Evolutionary conservation across 129 eudicot genomes (phyloP).

Genomic region (Ambrosia artemisiifolia): DNA sequence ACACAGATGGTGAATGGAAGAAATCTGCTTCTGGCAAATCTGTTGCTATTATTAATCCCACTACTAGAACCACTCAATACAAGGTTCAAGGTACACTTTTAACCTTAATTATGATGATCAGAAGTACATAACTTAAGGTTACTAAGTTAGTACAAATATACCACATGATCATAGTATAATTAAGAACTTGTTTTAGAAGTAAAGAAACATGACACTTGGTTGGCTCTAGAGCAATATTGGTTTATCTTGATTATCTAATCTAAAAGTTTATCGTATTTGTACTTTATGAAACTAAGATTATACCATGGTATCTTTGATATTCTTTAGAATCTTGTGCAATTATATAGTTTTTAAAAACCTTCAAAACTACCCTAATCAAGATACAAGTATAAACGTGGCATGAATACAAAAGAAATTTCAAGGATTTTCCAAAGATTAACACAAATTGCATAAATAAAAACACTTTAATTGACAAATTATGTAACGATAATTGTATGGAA

Average conservation of each 20-base stretch:
- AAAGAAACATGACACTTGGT: slow-evolving; percentile 19
- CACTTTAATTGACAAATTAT: no score
- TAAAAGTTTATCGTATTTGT: not conserved
- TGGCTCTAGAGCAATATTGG: slow-evolving; percentile 20
- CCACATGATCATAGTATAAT: not conserved
- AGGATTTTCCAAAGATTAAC: not conserved
- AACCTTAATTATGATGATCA: not conserved
- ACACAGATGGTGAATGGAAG: slow-evolving; percentile 66
- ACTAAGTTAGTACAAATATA: not conserved
- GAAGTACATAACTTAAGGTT: not conserved
- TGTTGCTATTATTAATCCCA: slow-evolving; percentile 59
- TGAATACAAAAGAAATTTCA: not conserved
- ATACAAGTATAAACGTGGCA: not conserved
- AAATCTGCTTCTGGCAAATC: slow-evolving; percentile 50
- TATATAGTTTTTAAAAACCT: not conserved
- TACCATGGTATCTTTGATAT: slow-evolving; percentile 11
- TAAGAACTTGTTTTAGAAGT: not conserved
- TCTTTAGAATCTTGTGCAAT: not conserved
- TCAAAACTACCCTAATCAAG: not conserved
- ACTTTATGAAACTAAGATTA: not conserved
- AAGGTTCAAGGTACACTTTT: slow-evolving; percentile 52
- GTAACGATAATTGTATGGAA: not conserved
- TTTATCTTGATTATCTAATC: slow-evolving; percentile 18
- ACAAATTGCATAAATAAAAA: not conserved
- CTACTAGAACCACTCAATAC: slow-evolving; percentile 55